These are phyloP conservation scores for Polytrichum commune DNA, from an alignment of 225 moss, liverwort and hornwort genomes.

Conservation along the genomic window DNA sequence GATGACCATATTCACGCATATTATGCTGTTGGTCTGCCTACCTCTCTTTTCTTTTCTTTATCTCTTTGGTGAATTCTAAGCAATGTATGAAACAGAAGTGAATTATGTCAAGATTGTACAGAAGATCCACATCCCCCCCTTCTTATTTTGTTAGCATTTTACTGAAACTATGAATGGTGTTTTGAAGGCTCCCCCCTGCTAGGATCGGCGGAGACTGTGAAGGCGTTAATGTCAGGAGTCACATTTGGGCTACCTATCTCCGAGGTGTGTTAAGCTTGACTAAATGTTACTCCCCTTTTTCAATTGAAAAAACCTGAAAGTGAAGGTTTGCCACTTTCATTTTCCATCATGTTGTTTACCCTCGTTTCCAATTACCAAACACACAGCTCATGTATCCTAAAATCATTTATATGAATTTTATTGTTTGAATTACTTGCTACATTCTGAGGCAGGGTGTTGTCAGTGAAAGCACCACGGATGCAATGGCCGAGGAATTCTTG, in stretches of 20 bases:
- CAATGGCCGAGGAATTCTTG: too few relatives aligned
- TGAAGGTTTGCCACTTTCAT: too few relatives aligned
- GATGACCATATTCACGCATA: conserved; percentile 92
- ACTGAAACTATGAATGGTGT: conserved; percentile 22
- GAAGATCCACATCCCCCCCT: not conserved
- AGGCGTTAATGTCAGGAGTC: conserved; percentile 78
- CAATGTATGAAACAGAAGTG: too few relatives aligned
- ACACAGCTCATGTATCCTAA: too few relatives aligned
- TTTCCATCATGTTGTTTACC: too few relatives aligned
- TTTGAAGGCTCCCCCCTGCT: conserved; percentile 79
- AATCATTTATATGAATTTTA: too few relatives aligned
- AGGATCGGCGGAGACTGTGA: conserved; percentile 83
- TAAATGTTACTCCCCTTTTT: not conserved
- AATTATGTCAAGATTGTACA: too few relatives aligned
- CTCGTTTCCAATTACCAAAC: too few relatives aligned
- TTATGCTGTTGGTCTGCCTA: conserved; percentile 92
- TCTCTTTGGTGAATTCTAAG: not conserved
- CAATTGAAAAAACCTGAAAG: too few relatives aligned
- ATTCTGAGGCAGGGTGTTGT: too few relatives aligned
- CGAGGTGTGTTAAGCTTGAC: conserved; percentile 41
- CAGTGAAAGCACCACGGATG: too few relatives aligned
- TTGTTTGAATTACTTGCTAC: too few relatives aligned
- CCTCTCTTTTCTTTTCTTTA: conserved; percentile 31
- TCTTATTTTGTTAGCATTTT: not conserved
- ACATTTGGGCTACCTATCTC: conserved; percentile 91